Evolutionary conservation across 2,329 filamentous ascomycete species (phyloP).

Genomic region (Colletotrichum caudatum): DNA sequence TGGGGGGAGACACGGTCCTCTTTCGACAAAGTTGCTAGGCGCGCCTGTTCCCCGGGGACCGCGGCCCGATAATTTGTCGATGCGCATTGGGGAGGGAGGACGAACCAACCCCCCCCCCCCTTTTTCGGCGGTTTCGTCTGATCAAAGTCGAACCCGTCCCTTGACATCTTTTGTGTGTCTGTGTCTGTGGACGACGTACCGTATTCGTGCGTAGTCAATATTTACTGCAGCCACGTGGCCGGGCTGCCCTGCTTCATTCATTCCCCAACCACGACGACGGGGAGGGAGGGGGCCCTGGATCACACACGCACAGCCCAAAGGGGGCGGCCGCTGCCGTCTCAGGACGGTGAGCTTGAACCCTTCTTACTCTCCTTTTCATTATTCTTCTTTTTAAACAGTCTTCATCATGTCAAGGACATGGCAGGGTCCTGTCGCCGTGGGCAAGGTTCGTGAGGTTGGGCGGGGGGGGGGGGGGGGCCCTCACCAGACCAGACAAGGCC

Average conservation of each 20-base stretch:
- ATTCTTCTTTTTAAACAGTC: too few species aligned
- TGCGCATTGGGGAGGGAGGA: neutral
- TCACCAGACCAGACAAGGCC: neutral
- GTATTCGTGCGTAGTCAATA: neutral
- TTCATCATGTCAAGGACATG: neutral
- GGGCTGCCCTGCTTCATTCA: neutral
- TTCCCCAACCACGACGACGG: neutral
- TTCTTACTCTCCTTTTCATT: too few species aligned
- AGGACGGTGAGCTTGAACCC: neutral
- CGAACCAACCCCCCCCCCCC: too few species aligned
- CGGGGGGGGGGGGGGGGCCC: neutral
- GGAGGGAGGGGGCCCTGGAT: neutral
- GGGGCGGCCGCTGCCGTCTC: neutral
- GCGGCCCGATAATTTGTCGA: neutral
- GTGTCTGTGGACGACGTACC: too few species aligned
- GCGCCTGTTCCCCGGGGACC: neutral
- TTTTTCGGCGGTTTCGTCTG: neutral
- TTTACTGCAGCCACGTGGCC: neutral
- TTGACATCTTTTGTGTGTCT: too few species aligned
- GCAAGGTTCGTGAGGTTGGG: neutral
- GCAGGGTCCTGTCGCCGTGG: neutral
- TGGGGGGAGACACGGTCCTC: rapidly evolving
- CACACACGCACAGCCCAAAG: neutral
- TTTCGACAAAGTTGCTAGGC: neutral
- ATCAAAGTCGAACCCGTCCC: neutral